phyloP scores from a whole-genome alignment of 2,329 filamentous ascomycete genomes.

The Cladosporium velox region DNA sequence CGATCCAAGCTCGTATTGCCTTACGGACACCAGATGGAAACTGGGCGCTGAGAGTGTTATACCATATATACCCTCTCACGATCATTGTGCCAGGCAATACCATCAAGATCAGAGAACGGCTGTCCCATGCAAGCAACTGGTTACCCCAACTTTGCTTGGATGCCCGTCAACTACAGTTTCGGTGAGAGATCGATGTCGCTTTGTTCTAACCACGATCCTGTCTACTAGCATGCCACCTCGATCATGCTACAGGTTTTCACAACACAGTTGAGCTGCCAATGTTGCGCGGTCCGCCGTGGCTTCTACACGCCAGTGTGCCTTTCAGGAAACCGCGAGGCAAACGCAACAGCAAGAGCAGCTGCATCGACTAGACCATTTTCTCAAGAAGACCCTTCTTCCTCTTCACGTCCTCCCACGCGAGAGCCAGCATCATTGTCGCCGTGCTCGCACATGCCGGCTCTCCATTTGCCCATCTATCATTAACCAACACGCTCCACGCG shows the following conservation, averaged over 20 bases:
- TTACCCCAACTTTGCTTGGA: no score
- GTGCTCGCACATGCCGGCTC: neutral
- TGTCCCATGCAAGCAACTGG: neutral
- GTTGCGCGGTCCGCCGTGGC: neutral
- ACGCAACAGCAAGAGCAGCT: neutral
- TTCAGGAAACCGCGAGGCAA: neutral
- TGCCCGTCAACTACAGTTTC: neutral
- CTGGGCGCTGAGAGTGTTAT: neutral
- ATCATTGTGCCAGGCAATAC: no score
- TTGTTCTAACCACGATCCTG: neutral
- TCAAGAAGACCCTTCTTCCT: no score
- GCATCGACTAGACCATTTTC: neutral
- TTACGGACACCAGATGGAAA: neutral
- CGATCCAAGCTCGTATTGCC: neutral
- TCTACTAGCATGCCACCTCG: neutral
- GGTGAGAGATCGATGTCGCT: neutral
- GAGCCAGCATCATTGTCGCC: neutral
- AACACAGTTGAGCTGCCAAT: no score
- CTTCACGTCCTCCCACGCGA: neutral
- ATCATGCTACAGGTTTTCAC: neutral
- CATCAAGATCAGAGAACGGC: neutral
- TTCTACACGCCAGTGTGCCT: neutral
- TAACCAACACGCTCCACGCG: neutral
- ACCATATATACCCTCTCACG: neutral
- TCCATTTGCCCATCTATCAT: neutral